Evolutionary conservation across 1,284 basidiomycete species (phyloP), one percentile per base, ranked within the genome.

Genomic region (Leccinum fuscescens): DNA sequence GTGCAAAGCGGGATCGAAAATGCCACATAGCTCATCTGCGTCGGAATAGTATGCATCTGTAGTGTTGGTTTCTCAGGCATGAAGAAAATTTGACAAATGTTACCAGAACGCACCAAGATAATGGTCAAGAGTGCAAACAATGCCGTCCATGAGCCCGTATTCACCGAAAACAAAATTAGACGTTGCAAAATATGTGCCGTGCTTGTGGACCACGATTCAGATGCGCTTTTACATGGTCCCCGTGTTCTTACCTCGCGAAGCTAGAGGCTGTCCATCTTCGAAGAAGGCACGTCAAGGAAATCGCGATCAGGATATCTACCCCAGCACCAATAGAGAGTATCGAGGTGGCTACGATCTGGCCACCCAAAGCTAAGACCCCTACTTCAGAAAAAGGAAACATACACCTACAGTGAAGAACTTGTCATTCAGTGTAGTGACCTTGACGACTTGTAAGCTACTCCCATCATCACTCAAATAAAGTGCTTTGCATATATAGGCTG

Each of bases 101-200:
- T 15, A 39, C 14, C 15, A 33, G 4, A 0, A 56, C 65, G 22
- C 50, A 67, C 65, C 15, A 67, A 29, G 8, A 66, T 31, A 31
- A 58, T 0, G 8, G 49, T 8, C 46, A 65, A 24, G 22, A 67
- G 17, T 11, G 66, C 66, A 12, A 58, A 63, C 3, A 11, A 5
- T 15, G 65, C 59, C 0, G 65, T 57, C 66, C 60, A 66, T 33
- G 46, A 35, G 7, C 65, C 65, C 1, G 60, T 56, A 15, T 63
- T 63, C 2, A 65, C 39, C 2, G 60, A 27, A 53, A 66, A 67
- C 17, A 63, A 6, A 8, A 14, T 51, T 7, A 67, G 60, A 11
- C 56, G 56, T 33, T 58, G 63, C 6, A 66, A 22, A 6, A 60
- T 4, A n/a, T 65, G 55, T 4, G 17, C 37, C 14, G 54, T 59